These are phyloP conservation scores for Termitomyces heimii DNA, from an alignment of 768 basidiomycete species.

Conservation along the genomic window DNA sequence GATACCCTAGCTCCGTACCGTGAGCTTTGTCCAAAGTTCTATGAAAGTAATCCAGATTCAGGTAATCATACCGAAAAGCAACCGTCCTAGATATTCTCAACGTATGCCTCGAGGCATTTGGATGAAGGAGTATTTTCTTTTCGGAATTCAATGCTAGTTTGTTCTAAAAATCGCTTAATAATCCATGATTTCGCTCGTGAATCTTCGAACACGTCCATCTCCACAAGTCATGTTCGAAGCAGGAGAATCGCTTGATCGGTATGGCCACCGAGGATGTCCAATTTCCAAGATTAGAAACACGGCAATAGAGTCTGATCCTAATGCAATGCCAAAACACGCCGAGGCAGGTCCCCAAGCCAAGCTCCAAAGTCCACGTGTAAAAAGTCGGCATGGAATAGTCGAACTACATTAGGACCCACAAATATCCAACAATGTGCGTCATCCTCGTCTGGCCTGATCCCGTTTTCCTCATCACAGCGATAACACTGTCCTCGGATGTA, in stretches of 20 bases:
- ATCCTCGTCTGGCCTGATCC: not conserved
- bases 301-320: not conserved
- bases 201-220: no score
- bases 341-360: not conserved
- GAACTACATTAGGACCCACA: slow-evolving; percentile 1
- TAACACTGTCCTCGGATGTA: not conserved
- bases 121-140: no score
- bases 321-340: not conserved
- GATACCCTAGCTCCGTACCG: not conserved
- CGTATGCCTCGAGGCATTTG: not conserved
- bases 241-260: not conserved
- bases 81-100: not conserved
- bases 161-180: not conserved
- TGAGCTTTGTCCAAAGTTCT: slow-evolving; percentile 2
- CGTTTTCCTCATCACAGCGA: not conserved
- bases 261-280: not conserved
- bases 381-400: not conserved
- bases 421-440: not conserved
- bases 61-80: slow-evolving; percentile 1
- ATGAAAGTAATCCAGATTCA: not conserved
- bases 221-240: not conserved
- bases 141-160: not conserved
- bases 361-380: not conserved
- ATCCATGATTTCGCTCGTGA: not conserved
- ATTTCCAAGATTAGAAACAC: not conserved